Evolutionary conservation across 208 protist species (phyloP).

Genomic region (Wallacemonas sp.): DNA sequence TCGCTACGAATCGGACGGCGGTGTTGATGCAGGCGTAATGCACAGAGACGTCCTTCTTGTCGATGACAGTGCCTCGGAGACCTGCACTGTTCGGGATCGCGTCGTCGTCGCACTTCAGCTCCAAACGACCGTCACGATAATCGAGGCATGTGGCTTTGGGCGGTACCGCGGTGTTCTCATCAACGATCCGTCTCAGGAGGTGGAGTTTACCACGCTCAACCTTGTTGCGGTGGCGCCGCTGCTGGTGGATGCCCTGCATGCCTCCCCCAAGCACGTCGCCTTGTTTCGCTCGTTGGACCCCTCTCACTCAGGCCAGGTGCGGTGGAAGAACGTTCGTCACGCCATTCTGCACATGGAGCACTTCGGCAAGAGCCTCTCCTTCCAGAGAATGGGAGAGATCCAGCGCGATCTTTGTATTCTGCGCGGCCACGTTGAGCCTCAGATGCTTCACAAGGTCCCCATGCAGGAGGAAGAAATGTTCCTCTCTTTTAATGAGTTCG

Average conservation of each 20-base stretch:
- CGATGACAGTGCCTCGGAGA: constrained; percentile 35
- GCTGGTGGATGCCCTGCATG: constrained; percentile 84
- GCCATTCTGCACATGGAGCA: constrained; percentile 51
- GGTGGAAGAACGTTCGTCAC: constrained; percentile 72
- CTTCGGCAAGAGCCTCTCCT: constrained; percentile 47
- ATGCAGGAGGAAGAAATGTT: constrained; percentile 73
- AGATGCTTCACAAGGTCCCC: constrained; percentile 54
- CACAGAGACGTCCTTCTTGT: constrained; percentile 70
- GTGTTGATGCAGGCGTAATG: constrained; percentile 52
- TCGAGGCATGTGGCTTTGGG: constrained; percentile 49
- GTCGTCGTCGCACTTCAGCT: constrained; percentile 55
- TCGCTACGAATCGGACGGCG: constrained; percentile 50
- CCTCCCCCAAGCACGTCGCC: constrained; percentile 91
- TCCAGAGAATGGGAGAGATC: constrained; percentile 52
- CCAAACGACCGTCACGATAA: constrained; percentile 45
- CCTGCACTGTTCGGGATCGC: constrained; percentile 62
- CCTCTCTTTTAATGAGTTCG: constrained; percentile 62
- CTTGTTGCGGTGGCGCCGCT: constrained; percentile 64
- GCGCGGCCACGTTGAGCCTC: constrained; percentile 42
- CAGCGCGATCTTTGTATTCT: constrained; percentile 63
- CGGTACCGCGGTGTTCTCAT: constrained; percentile 88
- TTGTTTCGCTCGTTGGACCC: constrained; percentile 97
- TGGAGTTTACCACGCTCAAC: constrained; percentile 78
- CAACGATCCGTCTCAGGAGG: constrained; percentile 94
- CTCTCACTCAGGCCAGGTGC: constrained; percentile 64